phyloP scores from a whole-genome alignment of 768 basidiomycete species.

The Coprinopsis marcescibilis region DNA sequence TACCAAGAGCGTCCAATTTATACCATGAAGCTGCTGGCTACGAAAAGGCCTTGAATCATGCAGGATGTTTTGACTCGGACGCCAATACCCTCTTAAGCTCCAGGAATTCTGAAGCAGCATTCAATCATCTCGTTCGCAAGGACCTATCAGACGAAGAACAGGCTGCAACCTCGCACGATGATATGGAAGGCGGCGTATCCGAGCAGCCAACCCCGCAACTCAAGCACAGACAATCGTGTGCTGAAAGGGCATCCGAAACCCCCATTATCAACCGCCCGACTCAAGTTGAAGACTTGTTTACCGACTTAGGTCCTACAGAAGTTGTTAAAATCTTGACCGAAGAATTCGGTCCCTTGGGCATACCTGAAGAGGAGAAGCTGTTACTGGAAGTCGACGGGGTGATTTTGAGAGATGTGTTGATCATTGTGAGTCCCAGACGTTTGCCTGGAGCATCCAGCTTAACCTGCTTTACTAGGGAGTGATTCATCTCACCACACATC shows the following conservation, averaged over 20 bases:
- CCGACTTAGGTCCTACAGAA: neutral
- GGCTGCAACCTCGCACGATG: slow-evolving; percentile 27
- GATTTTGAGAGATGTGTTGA: slow-evolving; percentile 41
- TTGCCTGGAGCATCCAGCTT: neutral
- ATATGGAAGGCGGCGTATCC: too few relatives aligned
- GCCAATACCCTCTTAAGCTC: neutral
- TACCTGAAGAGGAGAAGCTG: slow-evolving; percentile 39
- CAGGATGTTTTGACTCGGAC: neutral
- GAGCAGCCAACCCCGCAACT: too few relatives aligned
- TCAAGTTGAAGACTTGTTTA: neutral
- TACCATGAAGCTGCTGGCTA: neutral
- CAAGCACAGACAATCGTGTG: too few relatives aligned
- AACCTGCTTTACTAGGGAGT: slow-evolving; percentile 37
- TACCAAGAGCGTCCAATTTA: too few relatives aligned
- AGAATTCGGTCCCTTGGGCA: slow-evolving; percentile 51
- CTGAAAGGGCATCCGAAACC: neutral
- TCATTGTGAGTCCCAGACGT: slow-evolving; percentile 33
- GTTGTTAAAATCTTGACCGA: slow-evolving; percentile 43
- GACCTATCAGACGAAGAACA: slow-evolving; percentile 33
- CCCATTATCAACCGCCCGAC: neutral
- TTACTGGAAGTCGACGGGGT: slow-evolving; percentile 49
- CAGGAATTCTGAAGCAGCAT: slow-evolving; percentile 15
- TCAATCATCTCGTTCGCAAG: slow-evolving; percentile 37
- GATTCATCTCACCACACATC: slow-evolving; percentile 60
- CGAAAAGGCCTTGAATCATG: neutral